Evolutionary conservation across 2,329 filamentous ascomycete genomes (phyloP), one percentile per base, ranked within the genome.

Genomic region (Parafenestella ontariensis): DNA sequence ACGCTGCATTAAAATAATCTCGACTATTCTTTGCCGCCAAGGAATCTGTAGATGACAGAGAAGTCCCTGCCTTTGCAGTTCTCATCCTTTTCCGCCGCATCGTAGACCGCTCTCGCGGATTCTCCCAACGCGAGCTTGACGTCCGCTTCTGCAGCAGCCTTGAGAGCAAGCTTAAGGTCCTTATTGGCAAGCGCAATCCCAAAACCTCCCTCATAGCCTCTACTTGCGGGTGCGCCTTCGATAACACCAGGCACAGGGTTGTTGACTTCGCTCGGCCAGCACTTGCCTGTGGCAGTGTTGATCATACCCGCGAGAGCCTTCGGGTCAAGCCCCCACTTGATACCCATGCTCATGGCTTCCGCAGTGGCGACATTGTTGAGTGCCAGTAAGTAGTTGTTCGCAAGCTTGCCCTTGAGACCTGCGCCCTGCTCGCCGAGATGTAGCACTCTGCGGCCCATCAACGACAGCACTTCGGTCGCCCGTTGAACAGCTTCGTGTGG

Each of bases 211-310:
- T 79, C 77, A 52, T 83, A 99, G 49, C 89, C 92, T 52, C 89
- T 82, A 49, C 83, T 85, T 0, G 92, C 89, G 0, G 94, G 92
- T 1, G 91, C 85, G 0, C 83, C 85, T 56, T 89, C 87, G 20
- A 94, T 83, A 0, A 97, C 92, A 13, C 92, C 93, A 10, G 87
- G 87, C 3, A 98, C 92, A 0, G 95, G 95, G 72, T 98, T 98
- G 78, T 99, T 99, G 58, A 96, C 82, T 78, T 97, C 93, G 68
- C 89, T 95, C 1, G 94, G 92, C 95, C 95, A 99, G 82, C 93
- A 98, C 62, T 84, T 86, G n/a, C 95, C 95, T 0, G 94, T 97
- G 65, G 91, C 95, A 3, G 90, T 89, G 73, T 97, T 98, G 79
- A 99, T 91, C 76, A 99, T 87, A 46, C 88, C 87, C 0, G 91